Evolutionary conservation across 2,329 filamentous ascomycete genomes (phyloP).

Genomic region (Zymoseptoria ardabiliae): DNA sequence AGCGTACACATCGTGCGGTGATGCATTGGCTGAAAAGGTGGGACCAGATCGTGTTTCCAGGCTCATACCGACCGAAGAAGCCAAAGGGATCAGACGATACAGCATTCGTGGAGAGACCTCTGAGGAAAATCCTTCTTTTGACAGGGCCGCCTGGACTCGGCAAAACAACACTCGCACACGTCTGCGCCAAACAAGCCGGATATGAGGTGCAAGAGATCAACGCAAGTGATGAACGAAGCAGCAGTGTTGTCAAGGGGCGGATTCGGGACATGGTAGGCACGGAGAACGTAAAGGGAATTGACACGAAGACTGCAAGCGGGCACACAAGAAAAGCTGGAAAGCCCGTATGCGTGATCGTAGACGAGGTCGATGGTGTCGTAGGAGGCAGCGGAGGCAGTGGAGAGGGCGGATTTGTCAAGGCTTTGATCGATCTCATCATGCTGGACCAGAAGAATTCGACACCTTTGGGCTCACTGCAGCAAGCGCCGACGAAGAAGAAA

Average conservation of each 20-base stretch:
- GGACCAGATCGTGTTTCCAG: constrained; percentile 88
- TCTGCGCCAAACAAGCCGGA: constrained; percentile 88
- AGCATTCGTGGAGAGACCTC: constrained; percentile 57
- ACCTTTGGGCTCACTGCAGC: constrained; percentile 28
- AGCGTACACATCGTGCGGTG: constrained; percentile 83
- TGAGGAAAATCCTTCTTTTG: constrained; percentile 81
- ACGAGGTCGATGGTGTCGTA: constrained; percentile 93
- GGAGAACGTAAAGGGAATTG: constrained; percentile 76
- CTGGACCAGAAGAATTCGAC: constrained; percentile 73
- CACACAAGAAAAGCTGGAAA: constrained; percentile 66
- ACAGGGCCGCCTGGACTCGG: constrained; percentile 89
- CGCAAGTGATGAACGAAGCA: constrained; percentile 88
- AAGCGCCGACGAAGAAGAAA: constrained; percentile 46
- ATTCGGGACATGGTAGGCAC: constrained; percentile 90
- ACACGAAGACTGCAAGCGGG: constrained; percentile 45
- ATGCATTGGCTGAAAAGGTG: constrained; percentile 89
- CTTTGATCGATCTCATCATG: constrained; percentile 80
- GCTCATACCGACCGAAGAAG: constrained; percentile 54
- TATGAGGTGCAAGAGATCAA: constrained; percentile 98
- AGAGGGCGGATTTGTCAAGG: constrained; percentile 92
- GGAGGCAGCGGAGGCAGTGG: constrained; percentile 64
- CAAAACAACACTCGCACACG: constrained; percentile 93
- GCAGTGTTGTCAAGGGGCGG: constrained; percentile 79
- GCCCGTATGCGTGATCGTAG: constrained; percentile 87
- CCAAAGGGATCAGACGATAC: constrained; percentile 38